These are phyloP conservation scores for Penicillium sp. DNA, from an alignment of 2,329 filamentous ascomycete genomes.

Conservation along the genomic window DNA sequence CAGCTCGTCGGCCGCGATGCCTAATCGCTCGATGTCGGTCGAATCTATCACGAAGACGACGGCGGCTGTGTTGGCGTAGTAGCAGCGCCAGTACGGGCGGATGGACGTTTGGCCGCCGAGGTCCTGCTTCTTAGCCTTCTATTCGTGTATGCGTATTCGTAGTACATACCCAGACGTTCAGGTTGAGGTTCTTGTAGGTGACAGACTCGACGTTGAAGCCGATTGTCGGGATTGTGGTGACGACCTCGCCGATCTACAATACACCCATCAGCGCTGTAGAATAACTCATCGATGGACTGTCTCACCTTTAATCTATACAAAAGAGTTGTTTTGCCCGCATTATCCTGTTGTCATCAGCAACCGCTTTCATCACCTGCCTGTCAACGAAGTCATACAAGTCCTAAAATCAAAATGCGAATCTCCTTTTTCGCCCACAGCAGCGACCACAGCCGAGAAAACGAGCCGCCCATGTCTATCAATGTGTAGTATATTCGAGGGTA, in stretches of 20 bases:
- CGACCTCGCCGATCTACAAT: conserved; percentile 86
- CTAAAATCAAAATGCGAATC: conserved; percentile 91
- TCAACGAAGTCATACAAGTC: conserved; percentile 63
- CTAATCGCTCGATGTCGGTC: conserved; percentile 91
- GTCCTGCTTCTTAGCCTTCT: conserved; percentile 54
- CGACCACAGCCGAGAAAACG: conserved; percentile 60
- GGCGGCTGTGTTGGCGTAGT: conserved; percentile 97
- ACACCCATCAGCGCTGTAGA: background rate
- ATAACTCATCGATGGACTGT: background rate
- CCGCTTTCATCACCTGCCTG: background rate
- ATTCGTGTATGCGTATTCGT: background rate
- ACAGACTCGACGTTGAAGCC: conserved; percentile 99
- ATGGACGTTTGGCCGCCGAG: conserved; percentile 98
- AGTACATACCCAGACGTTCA: conserved; percentile 87
- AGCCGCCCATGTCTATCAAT: conserved; percentile 50
- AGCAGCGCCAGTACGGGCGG: conserved; percentile 97
- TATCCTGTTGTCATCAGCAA: conserved; percentile 62
- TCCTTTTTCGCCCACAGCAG: conserved; percentile 93
- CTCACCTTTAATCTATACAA: conserved; percentile 90
- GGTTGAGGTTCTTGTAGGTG: conserved; percentile 96
- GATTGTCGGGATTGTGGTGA: conserved; percentile 98
- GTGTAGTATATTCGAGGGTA: background rate
- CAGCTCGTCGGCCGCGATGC: conserved; percentile 89
- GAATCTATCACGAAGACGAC: conserved; percentile 99
- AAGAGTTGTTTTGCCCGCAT: conserved; percentile 95